phyloP scores from a whole-genome alignment of 192 early-diverging fungal species.

The Umbelopsis sp. region DNA sequence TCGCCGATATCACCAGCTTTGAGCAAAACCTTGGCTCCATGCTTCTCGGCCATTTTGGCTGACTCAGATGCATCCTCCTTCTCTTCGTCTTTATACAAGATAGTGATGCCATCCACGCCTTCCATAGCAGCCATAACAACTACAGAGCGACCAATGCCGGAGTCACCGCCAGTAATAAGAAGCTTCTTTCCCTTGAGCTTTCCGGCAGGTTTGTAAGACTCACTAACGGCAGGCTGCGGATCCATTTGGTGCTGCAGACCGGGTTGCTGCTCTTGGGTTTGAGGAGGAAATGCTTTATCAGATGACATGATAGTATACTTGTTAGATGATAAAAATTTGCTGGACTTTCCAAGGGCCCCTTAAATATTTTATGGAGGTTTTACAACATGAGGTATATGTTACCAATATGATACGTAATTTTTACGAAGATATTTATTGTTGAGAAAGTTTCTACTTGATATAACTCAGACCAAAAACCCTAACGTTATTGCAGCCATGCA shows the following conservation, averaged over 20 bases:
- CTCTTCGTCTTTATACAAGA: slow-evolving; percentile 43
- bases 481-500: too few species aligned
- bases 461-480: too few species aligned
- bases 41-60: slow-evolving; percentile 19
- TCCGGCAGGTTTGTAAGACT: slow-evolving; percentile 42
- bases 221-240: slow-evolving; percentile 25
- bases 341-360: too few species aligned
- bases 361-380: background rate
- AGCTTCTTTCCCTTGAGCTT: slow-evolving; percentile 48
- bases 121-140: slow-evolving; percentile 48
- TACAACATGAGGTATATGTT: background rate
- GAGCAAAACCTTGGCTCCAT: background rate
- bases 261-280: slow-evolving; percentile 31
- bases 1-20: slow-evolving; percentile 32
- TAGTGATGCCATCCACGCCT: slow-evolving; percentile 44
- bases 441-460: background rate
- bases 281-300: background rate
- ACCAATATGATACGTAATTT: background rate
- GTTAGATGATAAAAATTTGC: too few species aligned
- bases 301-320: background rate
- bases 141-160: slow-evolving; percentile 52
- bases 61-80: slow-evolving; percentile 48
- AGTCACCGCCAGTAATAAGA: slow-evolving; percentile 42
- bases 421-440: background rate
- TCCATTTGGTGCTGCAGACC: slow-evolving; percentile 44